Evolutionary conservation across 306 rosid species (phyloP).

Genomic region (Cicer judaicum): DNA sequence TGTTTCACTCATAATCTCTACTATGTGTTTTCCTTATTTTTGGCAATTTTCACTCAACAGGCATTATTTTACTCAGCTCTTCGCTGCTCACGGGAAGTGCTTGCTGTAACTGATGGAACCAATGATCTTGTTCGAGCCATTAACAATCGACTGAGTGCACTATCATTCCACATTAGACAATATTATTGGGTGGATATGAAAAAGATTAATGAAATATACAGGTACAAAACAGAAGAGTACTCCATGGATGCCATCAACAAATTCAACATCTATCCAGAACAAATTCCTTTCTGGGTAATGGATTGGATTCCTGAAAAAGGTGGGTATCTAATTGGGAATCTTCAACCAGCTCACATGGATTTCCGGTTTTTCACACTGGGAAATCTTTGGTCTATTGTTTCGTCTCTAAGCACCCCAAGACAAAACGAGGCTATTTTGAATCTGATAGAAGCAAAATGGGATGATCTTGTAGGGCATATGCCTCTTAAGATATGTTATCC

Average conservation of each 20-base stretch:
- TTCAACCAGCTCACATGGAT: constrained; percentile 98
- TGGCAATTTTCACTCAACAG: constrained; percentile 55
- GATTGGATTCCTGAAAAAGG: constrained; percentile 99
- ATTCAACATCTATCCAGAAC: constrained; percentile 98
- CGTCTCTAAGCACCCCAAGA: constrained; percentile 71
- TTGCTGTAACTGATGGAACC: constrained; percentile 75
- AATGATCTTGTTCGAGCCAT: constrained; percentile 75
- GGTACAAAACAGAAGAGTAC: constrained; percentile 94
- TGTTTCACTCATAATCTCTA: constrained; percentile 27
- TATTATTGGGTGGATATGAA: constrained; percentile 95
- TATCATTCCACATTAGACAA: constrained; percentile 95
- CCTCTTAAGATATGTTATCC: constrained; percentile 93
- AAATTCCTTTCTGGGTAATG: constrained; percentile 94
- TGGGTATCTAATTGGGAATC: constrained; percentile 89
- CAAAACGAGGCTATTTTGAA: constrained; percentile 77
- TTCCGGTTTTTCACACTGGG: constrained; percentile 86
- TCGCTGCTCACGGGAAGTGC: constrained; percentile 93
- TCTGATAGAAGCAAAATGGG: constrained; percentile 87
- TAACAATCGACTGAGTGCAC: constrained; percentile 92
- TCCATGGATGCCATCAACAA: constrained; percentile 90
- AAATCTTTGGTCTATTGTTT: constrained; percentile 82
- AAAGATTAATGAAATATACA: constrained; percentile 91
- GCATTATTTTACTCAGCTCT: constrained; percentile 95
- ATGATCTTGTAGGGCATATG: constrained; percentile 76
- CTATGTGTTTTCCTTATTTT: constrained; percentile 35